Conservation (phyloP, 257 asterid genomes). For the Nicotiana sylvestris region DNA sequence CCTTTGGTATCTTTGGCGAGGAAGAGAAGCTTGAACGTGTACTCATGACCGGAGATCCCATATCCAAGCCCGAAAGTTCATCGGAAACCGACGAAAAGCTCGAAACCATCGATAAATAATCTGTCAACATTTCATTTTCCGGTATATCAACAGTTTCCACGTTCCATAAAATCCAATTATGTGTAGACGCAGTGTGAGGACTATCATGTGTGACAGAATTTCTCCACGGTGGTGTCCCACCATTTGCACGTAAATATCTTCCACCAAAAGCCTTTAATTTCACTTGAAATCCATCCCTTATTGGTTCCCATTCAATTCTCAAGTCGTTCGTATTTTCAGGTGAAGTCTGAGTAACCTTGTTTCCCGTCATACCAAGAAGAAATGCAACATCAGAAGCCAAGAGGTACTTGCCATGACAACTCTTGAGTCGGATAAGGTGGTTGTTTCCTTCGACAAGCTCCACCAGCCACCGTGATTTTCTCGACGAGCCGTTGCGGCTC, state of each 20-base stretch:
- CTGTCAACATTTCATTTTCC: conserved; percentile 50
- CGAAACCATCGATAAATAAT: conserved; percentile 65
- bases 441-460: conserved; percentile 11
- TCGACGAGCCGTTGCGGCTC: conserved; percentile 28
- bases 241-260: conserved; percentile 69
- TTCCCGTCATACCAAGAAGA: conserved; percentile 77
- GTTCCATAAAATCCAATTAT: conserved; percentile 75
- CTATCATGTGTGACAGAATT: conserved; percentile 72
- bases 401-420: conserved; percentile 13
- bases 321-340: conserved; percentile 40
- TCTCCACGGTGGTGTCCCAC: conserved; percentile 93
- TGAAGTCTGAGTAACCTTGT: conserved; percentile 44
- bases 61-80: conserved; percentile 59
- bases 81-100: conserved; percentile 65
- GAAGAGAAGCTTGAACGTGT: conserved; percentile 36
- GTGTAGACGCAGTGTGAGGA: conserved; percentile 40
- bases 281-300: conserved; percentile 79
- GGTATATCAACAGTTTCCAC: conserved; percentile 61
- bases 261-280: conserved; percentile 53
- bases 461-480: conserved; percentile 22
- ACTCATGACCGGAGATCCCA: conserved; percentile 52
- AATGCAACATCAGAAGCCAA: conserved; percentile 29
- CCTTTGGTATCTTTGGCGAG: conserved; percentile 46
- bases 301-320: conserved; percentile 71
- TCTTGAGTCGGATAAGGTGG: conserved; percentile 12